Evolutionary conservation across 495 filamentous ascomycete species (phyloP).

Genomic region (Cercophora scortea): DNA sequence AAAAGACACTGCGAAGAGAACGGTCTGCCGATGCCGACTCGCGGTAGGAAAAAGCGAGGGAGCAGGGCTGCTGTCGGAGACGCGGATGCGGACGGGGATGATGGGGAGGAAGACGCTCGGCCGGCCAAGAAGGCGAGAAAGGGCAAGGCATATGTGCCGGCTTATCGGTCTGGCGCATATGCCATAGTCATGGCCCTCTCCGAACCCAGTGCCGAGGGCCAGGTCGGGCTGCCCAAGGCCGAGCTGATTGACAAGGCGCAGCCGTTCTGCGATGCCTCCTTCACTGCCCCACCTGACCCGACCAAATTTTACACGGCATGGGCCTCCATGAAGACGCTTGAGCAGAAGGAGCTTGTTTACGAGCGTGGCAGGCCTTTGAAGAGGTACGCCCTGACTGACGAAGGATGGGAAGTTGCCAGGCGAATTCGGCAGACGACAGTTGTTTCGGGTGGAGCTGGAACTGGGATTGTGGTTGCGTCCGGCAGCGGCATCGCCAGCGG

Average conservation of each 20-base stretch:
- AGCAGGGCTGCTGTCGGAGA: conserved; percentile 2
- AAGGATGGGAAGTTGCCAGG: conserved; percentile 71
- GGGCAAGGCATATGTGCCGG: conserved; percentile 63
- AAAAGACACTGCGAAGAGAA: conserved; percentile 60
- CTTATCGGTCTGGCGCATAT: conserved; percentile 65
- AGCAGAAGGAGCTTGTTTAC: conserved; percentile 68
- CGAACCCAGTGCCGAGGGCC: conserved; percentile 46
- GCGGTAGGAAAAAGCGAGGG: conserved; percentile 26
- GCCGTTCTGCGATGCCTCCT: conserved; percentile 66
- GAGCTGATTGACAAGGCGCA: conserved; percentile 65
- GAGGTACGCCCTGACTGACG: conserved; percentile 66
- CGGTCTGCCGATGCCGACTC: conserved; percentile 63
- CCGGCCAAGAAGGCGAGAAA: conserved; percentile 59
- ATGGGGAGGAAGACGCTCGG: conserved; percentile 28
- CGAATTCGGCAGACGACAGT: conserved; percentile 45
- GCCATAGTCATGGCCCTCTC: conserved; percentile 64
- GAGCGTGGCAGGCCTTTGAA: conserved; percentile 60
- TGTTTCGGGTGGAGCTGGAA: neutral
- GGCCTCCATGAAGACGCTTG: conserved; percentile 75
- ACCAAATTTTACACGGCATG: conserved; percentile 74
- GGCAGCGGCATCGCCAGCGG: neutral
- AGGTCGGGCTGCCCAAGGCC: conserved; percentile 55
- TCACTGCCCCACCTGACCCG: conserved; percentile 58
- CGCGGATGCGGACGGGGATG: conserved; percentile 2
- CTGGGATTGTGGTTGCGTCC: neutral